Base-by-base conservation (phyloP, 2,329 filamentous ascomycete genomes). In the Dothistroma septosporum region DNA sequence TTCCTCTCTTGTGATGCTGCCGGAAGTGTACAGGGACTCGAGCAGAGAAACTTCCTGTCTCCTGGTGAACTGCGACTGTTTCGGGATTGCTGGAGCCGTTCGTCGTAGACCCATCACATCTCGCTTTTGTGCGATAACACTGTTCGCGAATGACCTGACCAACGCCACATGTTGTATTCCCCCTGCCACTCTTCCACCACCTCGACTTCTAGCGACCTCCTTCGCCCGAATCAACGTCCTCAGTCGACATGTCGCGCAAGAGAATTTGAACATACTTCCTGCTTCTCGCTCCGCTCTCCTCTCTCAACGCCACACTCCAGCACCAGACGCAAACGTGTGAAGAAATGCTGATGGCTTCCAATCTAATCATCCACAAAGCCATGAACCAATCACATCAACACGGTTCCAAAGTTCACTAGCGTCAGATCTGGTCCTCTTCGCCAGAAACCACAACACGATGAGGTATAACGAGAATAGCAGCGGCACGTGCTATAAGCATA, bases 1-100 rank as follows among this genome's bases (percentile, higher is more conserved):
- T 37, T 67, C 65, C 2, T 62, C 60, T n/a, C 60, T 28, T 28
- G 61, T 56, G 32, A 67, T 66, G 7, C 59, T 56, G 2, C 65
- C 65, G 21, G 55, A 53, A 14, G 60, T 61, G 53, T 63, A 67
- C 9, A 67, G 48, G 8, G 53, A 53, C 22, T 67, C 65, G 9
- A 67, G 46, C 7, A 64, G 54, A 33, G 53, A 48, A 22, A 66
- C 56, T 37, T 66, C 62, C 52, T 66, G 60, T n/a, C 58, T 55
- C 32, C 62, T 47, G 4, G 58, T 66, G 21, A 61, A 63, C 11
- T 14, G 41, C 14, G n/a, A 14, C 16, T n/a, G 41, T n/a, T 44
- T 19, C 41, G 41, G 33, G 33, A 16, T 11, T 16, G 33, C 14
- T 3, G 33, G 33, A 11, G 35, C 54, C 49, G 7, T 2, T 49